phyloP scores from a whole-genome alignment of 2,329 filamentous ascomycete genomes.

The Fusarium tuaranense region DNA sequence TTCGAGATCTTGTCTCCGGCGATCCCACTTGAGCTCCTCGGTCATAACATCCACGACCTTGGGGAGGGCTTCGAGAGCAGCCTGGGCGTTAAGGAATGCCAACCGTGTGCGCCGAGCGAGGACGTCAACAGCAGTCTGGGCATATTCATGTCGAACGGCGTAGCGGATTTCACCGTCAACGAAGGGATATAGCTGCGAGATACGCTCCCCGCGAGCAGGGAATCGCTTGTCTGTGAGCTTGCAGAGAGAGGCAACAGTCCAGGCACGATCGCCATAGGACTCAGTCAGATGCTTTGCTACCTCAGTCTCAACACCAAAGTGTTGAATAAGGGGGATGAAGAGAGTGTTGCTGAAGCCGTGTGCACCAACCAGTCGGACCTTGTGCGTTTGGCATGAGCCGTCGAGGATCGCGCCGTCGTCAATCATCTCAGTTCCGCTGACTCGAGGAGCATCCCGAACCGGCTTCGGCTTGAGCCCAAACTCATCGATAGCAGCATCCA shows the following conservation, averaged over 20 bases:
- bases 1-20: constrained; percentile 77
- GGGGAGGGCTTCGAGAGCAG: constrained; percentile 87
- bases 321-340: constrained; percentile 95
- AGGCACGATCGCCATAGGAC: constrained; percentile 92
- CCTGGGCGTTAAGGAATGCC: constrained; percentile 92
- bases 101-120: constrained; percentile 86
- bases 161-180: constrained; percentile 93
- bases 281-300: constrained; percentile 89
- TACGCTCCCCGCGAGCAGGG: constrained; percentile 84
- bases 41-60: constrained; percentile 90
- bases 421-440: constrained; percentile 76
- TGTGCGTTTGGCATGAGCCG: constrained; percentile 85
- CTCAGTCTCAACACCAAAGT: constrained; percentile 91
- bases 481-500: constrained; percentile 80
- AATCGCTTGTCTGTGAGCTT: constrained; percentile 81
- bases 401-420: constrained; percentile 74
- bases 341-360: constrained; percentile 90
- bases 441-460: constrained; percentile 70
- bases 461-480: constrained; percentile 72
- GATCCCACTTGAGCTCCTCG: constrained; percentile 84
- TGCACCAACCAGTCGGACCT: constrained; percentile 83
- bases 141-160: constrained; percentile 89
- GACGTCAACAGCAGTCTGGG: constrained; percentile 90
- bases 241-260: constrained; percentile 87
- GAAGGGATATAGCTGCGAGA: constrained; percentile 86